phyloP scores from a whole-genome alignment of 345 rosid species.

The Eucalyptus albens region DNA sequence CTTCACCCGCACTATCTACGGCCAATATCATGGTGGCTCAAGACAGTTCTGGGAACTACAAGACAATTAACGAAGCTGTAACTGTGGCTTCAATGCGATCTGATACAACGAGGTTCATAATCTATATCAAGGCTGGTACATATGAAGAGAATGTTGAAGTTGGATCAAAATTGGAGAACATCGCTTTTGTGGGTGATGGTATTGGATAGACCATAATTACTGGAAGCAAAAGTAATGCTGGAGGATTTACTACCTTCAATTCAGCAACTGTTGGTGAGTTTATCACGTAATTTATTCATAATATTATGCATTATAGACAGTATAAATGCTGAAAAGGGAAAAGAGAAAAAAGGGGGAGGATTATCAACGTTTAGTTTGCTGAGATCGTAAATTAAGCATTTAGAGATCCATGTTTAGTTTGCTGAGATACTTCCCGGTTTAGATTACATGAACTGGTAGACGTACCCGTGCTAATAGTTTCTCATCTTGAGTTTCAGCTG shows the following conservation, averaged over 20 bases:
- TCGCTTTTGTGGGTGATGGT: slow-evolving; percentile 88
- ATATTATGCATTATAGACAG: neutral
- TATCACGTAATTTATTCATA: neutral
- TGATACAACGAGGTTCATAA: slow-evolving; percentile 56
- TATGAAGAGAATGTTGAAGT: slow-evolving; percentile 64
- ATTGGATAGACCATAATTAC: slow-evolving; percentile 63
- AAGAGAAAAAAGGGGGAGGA: neutral
- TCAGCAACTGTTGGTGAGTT: slow-evolving; percentile 89
- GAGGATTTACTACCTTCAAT: slow-evolving; percentile 77
- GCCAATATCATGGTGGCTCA: slow-evolving; percentile 69
- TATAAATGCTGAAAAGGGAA: neutral
- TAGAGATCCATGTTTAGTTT: neutral
- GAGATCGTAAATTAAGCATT: neutral
- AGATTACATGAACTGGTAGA: neutral
- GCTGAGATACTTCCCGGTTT: neutral
- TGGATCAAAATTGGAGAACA: slow-evolving; percentile 27
- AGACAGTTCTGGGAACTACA: slow-evolving; percentile 67
- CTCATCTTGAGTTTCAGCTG: slow-evolving; percentile 20
- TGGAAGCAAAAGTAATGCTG: slow-evolving; percentile 83
- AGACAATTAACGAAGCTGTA: slow-evolving; percentile 52
- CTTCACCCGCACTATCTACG: slow-evolving; percentile 11
- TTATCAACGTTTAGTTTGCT: too few relatives aligned
- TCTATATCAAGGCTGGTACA: slow-evolving; percentile 59
- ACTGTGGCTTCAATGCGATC: slow-evolving; percentile 36
- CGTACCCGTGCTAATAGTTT: neutral